Conservation (phyloP, 2,329 filamentous ascomycete species). For the Monascus ruber region DNA sequence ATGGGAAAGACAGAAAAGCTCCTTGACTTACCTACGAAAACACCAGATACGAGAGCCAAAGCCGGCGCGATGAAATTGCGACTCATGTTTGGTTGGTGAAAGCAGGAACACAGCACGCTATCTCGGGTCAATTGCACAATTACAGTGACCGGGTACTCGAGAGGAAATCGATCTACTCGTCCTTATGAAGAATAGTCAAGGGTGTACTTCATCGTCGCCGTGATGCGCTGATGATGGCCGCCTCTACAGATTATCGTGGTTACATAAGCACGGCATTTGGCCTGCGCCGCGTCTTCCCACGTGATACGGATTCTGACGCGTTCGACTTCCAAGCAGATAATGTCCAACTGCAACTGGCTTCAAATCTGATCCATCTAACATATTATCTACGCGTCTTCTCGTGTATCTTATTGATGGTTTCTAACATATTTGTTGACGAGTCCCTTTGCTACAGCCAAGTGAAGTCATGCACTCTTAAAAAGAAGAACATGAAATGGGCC, state of each 20-base stretch:
- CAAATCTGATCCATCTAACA: neutral
- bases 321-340: constrained; percentile 1
- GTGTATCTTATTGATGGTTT: neutral
- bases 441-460: neutral
- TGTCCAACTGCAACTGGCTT: too few species aligned
- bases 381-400: neutral
- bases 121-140: too few species aligned
- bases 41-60: constrained; percentile 28
- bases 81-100: constrained; percentile 16
- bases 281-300: constrained; percentile 15
- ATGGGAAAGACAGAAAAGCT: too few species aligned
- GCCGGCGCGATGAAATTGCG: constrained; percentile 26
- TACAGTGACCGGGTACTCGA: too few species aligned
- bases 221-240: neutral
- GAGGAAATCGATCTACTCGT: too few species aligned
- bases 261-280: constrained; percentile 1
- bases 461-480: constrained; percentile 13
- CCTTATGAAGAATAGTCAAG: neutral
- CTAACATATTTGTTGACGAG: neutral
- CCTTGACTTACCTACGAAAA: constrained; percentile 24
- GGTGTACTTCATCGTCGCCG: neutral
- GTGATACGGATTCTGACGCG: constrained; percentile 12
- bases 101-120: too few species aligned
- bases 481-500: constrained; percentile 20
- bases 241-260: too few species aligned